Evolutionary conservation across 768 basidiomycete genomes (phyloP), one percentile per base, ranked within the genome.

Genomic region (Tricholoma flavovirens): DNA sequence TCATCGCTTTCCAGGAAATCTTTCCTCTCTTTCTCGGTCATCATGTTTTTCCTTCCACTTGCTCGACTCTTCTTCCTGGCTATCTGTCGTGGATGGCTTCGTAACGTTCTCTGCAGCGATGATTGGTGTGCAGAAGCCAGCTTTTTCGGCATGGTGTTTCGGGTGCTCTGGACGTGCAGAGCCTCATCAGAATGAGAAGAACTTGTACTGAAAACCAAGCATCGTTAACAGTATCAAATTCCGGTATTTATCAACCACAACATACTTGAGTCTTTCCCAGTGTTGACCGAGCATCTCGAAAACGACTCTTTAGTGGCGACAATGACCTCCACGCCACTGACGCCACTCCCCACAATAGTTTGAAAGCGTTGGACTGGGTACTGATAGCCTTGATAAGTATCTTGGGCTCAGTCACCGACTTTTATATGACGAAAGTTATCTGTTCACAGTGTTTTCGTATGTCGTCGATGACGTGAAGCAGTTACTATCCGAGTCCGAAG

Each of bases 1-100:
- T n/a, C 12, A 12, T 56, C 56, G 24, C 6, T 40, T 36, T 51
- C 49, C 11, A 56, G 50, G n/a, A 46, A n/a, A 11, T n/a, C 46
- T 48, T 55, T 55, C 19, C 54, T 29, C n/a, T 45, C 45, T 12
- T 17, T 14, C 43, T 35, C 45, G 30, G 22, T 24, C 33, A 46
- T 55, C 35, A 33, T 32, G 22, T 55, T 45, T 36, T 35, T 35
- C 26, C 30, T 43, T 9, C 52, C 43, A 29, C 26, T 42, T 8
- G 14, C 29, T 29, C 46, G 46, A 22, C 17, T n/a, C 46, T 30
- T 49, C 29, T n/a, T 49, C 26, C n/a, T 30, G 3, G 15, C n/a
- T 10, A 24, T 17, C 1, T 26, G 29, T 30, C 46, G 29, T 4
- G 9, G 0, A 30, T 49, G n/a, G n/a, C n/a, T 49, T 17, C 46